phyloP scores from a whole-genome alignment of 108 stramenopile species.

The Nitzschia sp. region DNA sequence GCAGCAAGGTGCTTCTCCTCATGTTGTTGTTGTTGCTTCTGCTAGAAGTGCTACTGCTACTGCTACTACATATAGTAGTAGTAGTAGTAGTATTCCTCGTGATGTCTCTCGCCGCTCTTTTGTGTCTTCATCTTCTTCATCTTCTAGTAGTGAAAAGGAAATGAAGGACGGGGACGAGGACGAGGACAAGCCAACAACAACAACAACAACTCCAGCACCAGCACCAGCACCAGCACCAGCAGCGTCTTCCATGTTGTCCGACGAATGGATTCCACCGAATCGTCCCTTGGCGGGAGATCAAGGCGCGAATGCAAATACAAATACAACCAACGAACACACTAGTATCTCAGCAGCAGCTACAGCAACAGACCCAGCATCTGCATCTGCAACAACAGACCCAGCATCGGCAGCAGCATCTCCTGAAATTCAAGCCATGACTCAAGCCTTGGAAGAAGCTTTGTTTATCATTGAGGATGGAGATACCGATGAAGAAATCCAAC shows the following conservation, averaged over 20 bases:
- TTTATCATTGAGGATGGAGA: constrained; percentile 19
- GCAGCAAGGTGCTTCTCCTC: too few species aligned
- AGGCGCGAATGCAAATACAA: constrained; percentile 15
- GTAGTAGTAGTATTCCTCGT: too few species aligned
- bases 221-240: too few species aligned
- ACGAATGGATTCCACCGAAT: constrained; percentile 66
- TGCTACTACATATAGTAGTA: too few species aligned
- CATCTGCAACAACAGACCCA: neutral
- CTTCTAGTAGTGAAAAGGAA: too few species aligned
- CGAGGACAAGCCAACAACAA: too few species aligned
- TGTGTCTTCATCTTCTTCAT: too few species aligned
- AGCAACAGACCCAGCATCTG: neutral
- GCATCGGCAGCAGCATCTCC: neutral
- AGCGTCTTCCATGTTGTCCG: neutral
- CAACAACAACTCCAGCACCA: too few species aligned
- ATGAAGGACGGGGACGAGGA: too few species aligned
- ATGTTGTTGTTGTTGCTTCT: too few species aligned
- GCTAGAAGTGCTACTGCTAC: too few species aligned
- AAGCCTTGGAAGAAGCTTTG: constrained; percentile 26
- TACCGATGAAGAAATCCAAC: constrained; percentile 31
- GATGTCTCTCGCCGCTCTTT: too few species aligned
- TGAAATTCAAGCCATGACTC: neutral
- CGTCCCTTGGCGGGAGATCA: constrained; percentile 35
- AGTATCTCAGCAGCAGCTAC: neutral
- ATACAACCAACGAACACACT: neutral